These are phyloP conservation scores for Hydrangea macrophylla DNA, from an alignment of 148 eudicot genomes.

Conservation along the genomic window DNA sequence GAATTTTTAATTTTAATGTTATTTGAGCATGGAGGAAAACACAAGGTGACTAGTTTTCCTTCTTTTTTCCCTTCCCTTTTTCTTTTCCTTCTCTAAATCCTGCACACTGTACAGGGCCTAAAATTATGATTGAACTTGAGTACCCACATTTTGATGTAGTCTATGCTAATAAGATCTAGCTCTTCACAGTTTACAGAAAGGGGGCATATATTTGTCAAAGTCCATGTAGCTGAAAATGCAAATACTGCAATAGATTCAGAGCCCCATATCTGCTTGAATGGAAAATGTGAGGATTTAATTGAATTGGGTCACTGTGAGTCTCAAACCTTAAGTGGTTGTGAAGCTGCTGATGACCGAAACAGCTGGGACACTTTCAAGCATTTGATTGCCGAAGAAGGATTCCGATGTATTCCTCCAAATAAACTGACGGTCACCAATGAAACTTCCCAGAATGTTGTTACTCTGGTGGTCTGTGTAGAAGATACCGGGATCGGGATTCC, in stretches of 20 bases:
- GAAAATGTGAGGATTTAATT: conserved; percentile 24
- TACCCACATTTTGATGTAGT: neutral
- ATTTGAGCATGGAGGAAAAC: too few relatives aligned
- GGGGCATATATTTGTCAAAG: conserved; percentile 71
- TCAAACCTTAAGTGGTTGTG: conserved; percentile 52
- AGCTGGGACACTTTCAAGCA: conserved; percentile 43
- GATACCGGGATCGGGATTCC: conserved; percentile 79
- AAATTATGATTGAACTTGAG: neutral
- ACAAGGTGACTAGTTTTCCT: too few relatives aligned
- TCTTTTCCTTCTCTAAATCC: neutral
- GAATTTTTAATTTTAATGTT: too few relatives aligned
- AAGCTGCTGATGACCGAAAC: conserved; percentile 50
- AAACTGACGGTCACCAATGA: conserved; percentile 18
- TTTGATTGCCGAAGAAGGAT: conserved; percentile 35
- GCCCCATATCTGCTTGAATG: conserved; percentile 28
- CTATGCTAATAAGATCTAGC: neutral
- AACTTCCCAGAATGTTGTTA: conserved; percentile 35
- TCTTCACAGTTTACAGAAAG: conserved; percentile 55
- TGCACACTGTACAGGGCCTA: neutral
- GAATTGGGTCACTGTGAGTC: conserved; percentile 24
- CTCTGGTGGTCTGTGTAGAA: conserved; percentile 51
- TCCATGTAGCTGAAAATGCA: conserved; percentile 47
- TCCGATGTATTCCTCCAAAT: conserved; percentile 12
- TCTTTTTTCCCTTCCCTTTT: too few relatives aligned
- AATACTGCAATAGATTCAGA: conserved; percentile 29